Conservation (phyloP, 169 alveolate genomes). For the Eimeria praecox region DNA sequence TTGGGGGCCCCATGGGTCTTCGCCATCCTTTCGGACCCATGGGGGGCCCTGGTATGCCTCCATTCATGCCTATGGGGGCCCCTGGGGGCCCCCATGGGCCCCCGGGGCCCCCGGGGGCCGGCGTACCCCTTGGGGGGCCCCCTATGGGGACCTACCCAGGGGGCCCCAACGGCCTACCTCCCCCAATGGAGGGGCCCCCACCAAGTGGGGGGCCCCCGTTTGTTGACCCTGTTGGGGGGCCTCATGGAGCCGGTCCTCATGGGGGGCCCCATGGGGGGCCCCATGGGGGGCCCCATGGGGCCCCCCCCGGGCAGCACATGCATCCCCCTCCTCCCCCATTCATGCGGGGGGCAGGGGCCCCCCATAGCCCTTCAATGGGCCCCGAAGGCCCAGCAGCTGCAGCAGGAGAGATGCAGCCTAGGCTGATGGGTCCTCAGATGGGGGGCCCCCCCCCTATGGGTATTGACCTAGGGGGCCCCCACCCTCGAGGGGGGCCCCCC, state of each 20-base stretch:
- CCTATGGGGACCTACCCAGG: conserved; percentile 26
- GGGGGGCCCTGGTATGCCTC: conserved; percentile 40
- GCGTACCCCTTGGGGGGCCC: neutral
- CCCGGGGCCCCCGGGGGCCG: conserved; percentile 20
- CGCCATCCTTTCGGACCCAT: conserved; percentile 24
- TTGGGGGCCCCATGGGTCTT: conserved; percentile 42
- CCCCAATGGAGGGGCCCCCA: conserved; percentile 17
- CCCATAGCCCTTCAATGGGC: neutral
- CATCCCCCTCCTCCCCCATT: conserved; percentile 39
- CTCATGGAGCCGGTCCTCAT: conserved; percentile 8
- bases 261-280: conserved; percentile 13
- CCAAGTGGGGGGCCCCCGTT: conserved; percentile 26
- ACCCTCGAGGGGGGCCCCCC: conserved; percentile 36
- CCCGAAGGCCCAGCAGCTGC: neutral
- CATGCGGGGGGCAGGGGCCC: conserved; percentile 10
- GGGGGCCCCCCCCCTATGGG: conserved; percentile 25
- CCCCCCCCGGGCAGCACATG: conserved; percentile 31
- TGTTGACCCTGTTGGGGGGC: conserved; percentile 17
- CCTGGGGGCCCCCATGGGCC: neutral
- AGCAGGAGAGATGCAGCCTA: neutral
- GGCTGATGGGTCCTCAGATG: conserved; percentile 40
- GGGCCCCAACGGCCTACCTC: conserved; percentile 30
- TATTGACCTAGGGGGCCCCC: conserved; percentile 19
- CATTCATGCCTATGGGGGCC: conserved; percentile 31
- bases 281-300: conserved; percentile 24